Evolutionary conservation across 345 rosid genomes (phyloP).

Genomic region (Gossypium turneri): DNA sequence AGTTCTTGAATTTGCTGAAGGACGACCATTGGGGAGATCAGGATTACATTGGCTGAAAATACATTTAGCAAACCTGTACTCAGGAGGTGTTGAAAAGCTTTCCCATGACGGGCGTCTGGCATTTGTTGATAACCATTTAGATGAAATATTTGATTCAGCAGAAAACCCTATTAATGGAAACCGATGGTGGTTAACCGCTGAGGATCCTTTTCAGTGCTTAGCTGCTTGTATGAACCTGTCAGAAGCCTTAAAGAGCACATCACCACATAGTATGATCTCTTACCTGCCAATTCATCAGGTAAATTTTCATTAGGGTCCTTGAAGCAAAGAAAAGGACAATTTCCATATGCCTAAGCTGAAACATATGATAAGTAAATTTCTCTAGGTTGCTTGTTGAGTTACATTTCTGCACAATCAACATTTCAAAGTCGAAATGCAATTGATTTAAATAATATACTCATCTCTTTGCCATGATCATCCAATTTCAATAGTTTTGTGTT

Average conservation of each 20-base stretch:
- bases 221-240: slow-evolving; percentile 85
- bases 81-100: slow-evolving; percentile 89
- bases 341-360: background rate
- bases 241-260: slow-evolving; percentile 80
- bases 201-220: slow-evolving; percentile 97
- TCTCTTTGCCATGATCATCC: background rate
- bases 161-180: slow-evolving; percentile 80
- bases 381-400: background rate
- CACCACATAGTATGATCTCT: slow-evolving; percentile 65
- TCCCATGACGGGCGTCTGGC: slow-evolving; percentile 82
- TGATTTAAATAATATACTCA: background rate
- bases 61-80: slow-evolving; percentile 82
- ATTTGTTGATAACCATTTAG: slow-evolving; percentile 79
- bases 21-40: slow-evolving; percentile 79
- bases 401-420: background rate
- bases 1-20: slow-evolving; percentile 92
- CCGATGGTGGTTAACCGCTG: slow-evolving; percentile 93
- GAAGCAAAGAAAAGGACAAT: slow-evolving; percentile 5
- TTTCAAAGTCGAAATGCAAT: background rate
- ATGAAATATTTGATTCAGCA: slow-evolving; percentile 87
- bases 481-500: background rate
- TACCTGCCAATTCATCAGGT: slow-evolving; percentile 97
- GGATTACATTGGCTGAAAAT: slow-evolving; percentile 89
- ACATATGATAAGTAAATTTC: slow-evolving; percentile 8
- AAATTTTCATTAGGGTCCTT: slow-evolving; percentile 19